Evolutionary conservation across 768 basidiomycete species (phyloP).

Genomic region (Cytidiella melzeri): DNA sequence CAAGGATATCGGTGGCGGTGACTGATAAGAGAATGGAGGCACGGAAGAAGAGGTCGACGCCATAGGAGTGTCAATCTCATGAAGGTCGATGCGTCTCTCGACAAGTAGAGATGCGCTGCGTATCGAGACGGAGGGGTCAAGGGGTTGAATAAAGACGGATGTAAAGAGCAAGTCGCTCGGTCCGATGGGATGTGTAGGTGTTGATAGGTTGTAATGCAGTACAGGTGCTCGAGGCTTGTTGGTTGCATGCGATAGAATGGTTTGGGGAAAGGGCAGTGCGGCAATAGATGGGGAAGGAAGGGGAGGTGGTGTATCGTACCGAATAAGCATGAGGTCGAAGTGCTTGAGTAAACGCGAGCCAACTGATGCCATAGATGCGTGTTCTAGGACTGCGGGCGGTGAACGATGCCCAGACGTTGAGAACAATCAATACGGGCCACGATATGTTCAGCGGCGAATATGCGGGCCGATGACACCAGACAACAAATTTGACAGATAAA

Average conservation of each 20-base stretch:
- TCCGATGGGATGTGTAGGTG: slow-evolving; percentile 55
- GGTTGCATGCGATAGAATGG: slow-evolving; percentile 32
- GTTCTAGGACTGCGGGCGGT: slow-evolving; percentile 51
- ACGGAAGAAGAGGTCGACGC: too few species aligned
- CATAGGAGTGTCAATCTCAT: slow-evolving; percentile 11
- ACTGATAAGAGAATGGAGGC: neutral
- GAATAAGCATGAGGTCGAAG: slow-evolving; percentile 66
- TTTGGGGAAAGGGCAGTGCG: slow-evolving; percentile 12
- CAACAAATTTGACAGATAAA: slow-evolving; percentile 8
- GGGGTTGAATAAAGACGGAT: slow-evolving; percentile 53
- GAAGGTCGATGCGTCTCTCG: slow-evolving; percentile 65
- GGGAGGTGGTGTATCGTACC: slow-evolving; percentile 54
- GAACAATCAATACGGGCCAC: neutral
- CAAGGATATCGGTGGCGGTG: slow-evolving; percentile 4
- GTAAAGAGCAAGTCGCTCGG: slow-evolving; percentile 70
- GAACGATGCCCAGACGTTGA: neutral
- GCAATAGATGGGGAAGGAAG: slow-evolving; percentile 25
- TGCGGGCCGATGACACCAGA: slow-evolving; percentile 2
- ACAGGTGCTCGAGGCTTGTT: slow-evolving; percentile 50
- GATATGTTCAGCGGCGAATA: neutral
- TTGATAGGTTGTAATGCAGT: slow-evolving; percentile 53
- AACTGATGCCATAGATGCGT: slow-evolving; percentile 56
- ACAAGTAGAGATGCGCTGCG: slow-evolving; percentile 60
- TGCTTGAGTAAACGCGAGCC: slow-evolving; percentile 65
- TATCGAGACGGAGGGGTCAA: slow-evolving; percentile 50